These are phyloP conservation scores for Hymenoscyphus fraxineus DNA, from an alignment of 2,329 filamentous ascomycete species.

Conservation along the genomic window DNA sequence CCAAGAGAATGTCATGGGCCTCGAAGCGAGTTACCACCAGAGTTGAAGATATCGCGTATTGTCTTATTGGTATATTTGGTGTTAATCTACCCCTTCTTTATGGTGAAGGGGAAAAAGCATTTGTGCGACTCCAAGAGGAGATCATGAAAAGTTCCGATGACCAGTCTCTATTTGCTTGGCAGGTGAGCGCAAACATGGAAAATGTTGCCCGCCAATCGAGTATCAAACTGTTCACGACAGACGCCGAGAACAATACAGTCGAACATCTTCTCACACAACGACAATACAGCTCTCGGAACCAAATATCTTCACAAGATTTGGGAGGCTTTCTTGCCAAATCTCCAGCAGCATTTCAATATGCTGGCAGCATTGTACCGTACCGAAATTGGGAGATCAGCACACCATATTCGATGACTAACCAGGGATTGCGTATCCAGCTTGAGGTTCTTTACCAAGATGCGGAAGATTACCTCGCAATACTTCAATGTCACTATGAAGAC, in stretches of 20 bases:
- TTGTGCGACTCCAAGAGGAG: constrained; percentile 36
- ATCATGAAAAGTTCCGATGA: constrained; percentile 38
- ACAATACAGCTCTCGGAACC: not conserved
- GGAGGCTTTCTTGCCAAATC: constrained; percentile 13
- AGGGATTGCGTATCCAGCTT: constrained; percentile 11
- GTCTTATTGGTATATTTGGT: constrained; percentile 41
- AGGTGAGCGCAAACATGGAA: not conserved
- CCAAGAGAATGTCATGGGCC: constrained; percentile 36
- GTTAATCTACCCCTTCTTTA: constrained; percentile 44
- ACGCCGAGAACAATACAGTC: not conserved
- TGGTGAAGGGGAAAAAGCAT: constrained; percentile 36
- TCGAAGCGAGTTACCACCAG: constrained; percentile 35
- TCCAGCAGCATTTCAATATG: constrained; percentile 12
- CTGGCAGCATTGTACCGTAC: constrained; percentile 11
- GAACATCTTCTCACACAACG: not conserved
- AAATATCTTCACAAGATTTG: not conserved
- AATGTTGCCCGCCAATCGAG: not conserved
- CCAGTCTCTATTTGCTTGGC: constrained; percentile 36
- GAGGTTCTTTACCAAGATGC: constrained; percentile 1
- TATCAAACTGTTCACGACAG: not conserved
- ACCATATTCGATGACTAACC: constrained; percentile 15
- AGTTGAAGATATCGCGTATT: constrained; percentile 38
- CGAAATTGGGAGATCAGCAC: constrained; percentile 13
- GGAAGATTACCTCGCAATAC: constrained; percentile 7
- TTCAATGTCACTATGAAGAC: constrained; percentile 12